These are phyloP conservation scores for Malus domestica DNA, from an alignment of 306 rosid species.

Conservation along the genomic window DNA sequence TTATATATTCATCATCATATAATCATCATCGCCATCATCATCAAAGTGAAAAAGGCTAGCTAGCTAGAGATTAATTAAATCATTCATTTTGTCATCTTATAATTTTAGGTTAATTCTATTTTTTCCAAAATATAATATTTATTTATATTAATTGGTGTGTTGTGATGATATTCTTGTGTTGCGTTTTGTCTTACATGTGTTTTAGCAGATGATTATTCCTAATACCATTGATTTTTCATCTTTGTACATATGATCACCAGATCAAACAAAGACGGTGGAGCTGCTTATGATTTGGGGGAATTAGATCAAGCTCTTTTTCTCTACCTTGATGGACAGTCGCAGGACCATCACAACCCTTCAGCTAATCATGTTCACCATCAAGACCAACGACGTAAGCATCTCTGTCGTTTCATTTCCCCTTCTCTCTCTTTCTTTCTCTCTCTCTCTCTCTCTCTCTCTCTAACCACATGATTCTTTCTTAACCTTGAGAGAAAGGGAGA, in stretches of 20 bases:
- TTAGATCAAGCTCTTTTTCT: slow-evolving; percentile 90
- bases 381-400: slow-evolving; percentile 60
- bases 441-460: not conserved
- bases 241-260: slow-evolving; percentile 18
- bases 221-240: not conserved
- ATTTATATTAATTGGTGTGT: not conserved
- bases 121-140: not conserved
- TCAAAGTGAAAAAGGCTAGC: no score
- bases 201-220: not conserved
- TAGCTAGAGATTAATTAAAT: no score
- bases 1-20: not conserved
- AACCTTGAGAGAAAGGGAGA: not conserved
- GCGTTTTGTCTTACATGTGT: not conserved
- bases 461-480: not conserved
- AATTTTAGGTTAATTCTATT: not conserved
- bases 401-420: slow-evolving; percentile 2
- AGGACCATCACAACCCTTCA: slow-evolving; percentile 42
- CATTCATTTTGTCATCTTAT: no score
- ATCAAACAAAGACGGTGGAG: slow-evolving; percentile 49
- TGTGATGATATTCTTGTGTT: not conserved
- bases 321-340: slow-evolving; percentile 77
- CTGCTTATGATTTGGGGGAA: slow-evolving; percentile 85
- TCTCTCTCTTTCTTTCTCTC: not conserved
- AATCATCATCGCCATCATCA: not conserved
- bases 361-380: slow-evolving; percentile 27